phyloP scores from a whole-genome alignment of 805 yeast species.

The Spathaspora arborariae region DNA sequence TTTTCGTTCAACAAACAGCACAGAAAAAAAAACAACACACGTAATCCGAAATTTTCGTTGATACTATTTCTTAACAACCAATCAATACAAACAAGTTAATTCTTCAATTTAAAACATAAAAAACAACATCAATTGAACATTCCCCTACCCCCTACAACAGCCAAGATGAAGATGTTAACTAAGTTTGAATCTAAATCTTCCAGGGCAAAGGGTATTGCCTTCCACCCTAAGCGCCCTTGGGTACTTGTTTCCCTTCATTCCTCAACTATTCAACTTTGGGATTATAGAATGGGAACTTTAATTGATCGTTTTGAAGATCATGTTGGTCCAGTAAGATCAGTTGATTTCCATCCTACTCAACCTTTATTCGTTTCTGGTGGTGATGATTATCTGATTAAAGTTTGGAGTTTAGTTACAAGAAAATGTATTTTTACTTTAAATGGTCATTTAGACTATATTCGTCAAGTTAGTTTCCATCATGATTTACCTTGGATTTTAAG shows the following conservation, averaged over 20 bases:
- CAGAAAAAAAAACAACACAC: background rate
- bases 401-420: conserved; percentile 91
- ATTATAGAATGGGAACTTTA: conserved; percentile 97
- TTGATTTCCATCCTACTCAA: conserved; percentile 96
- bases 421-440: conserved; percentile 86
- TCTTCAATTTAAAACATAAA: no score
- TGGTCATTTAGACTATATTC: conserved; percentile 93
- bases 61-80: background rate
- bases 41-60: background rate
- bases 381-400: conserved; percentile 92
- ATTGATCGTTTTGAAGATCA: conserved; percentile 97
- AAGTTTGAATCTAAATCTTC: conserved; percentile 96
- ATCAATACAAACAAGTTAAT: background rate
- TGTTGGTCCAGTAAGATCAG: conserved; percentile 95
- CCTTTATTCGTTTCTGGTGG: conserved; percentile 97
- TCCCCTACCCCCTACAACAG: background rate
- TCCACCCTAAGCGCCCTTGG: conserved; percentile 96
- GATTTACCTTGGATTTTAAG: conserved; percentile 97
- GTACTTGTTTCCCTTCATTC: conserved; percentile 91
- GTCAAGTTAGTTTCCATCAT: conserved; percentile 91
- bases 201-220: conserved; percentile 95
- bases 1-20: background rate
- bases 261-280: conserved; percentile 99
- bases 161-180: conserved; percentile 71
- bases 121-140: background rate